Percentiles rank a stretch among this genome's conserved stretches.
These are phyloP conservation scores for Xylariomycetidae sp. DNA, from an alignment of 2,329 filamentous ascomycete genomes.

Conservation along the genomic window DNA sequence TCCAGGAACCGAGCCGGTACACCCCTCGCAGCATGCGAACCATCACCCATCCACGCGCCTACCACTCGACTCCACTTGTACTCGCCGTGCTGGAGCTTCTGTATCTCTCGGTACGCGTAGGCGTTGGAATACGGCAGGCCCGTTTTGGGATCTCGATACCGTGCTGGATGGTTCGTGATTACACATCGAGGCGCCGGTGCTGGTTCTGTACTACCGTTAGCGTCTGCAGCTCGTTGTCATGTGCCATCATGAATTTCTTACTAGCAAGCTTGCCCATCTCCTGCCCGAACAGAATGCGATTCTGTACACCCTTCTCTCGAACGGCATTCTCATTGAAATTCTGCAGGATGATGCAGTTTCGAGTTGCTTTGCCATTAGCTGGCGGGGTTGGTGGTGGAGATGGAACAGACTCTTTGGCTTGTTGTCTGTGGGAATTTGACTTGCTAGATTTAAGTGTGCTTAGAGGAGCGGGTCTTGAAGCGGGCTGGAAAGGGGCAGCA, in stretches of 20 bases:
- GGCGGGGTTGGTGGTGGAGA: conserved; percentile 28
- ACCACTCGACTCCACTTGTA: conserved; percentile 79
- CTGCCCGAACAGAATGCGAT: conserved; percentile 53
- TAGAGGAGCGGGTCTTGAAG: conserved; percentile 6
- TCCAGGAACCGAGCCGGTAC: conserved; percentile 73
- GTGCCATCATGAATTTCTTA: too few relatives aligned
- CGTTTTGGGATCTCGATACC: conserved; percentile 80
- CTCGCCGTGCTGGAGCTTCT: conserved; percentile 65
- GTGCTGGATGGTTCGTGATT: conserved; percentile 76
- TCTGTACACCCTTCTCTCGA: conserved; percentile 53
- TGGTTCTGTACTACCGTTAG: too few relatives aligned
- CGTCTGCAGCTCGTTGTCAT: too few relatives aligned
- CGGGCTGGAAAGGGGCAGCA: too few relatives aligned
- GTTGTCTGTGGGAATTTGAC: conserved; percentile 18
- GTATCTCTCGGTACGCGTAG: conserved; percentile 77
- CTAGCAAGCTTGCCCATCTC: conserved; percentile 54
- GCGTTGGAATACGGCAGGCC: conserved; percentile 76
- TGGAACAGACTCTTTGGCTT: conserved; percentile 20
- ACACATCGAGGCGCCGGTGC: conserved; percentile 60
- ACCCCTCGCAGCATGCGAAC: conserved; percentile 60
- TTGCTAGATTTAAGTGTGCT: conserved; percentile 15
- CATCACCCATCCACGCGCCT: conserved; percentile 76
- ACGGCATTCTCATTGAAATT: conserved; percentile 55
- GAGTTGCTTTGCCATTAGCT: conserved; percentile 47
- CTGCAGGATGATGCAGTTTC: conserved; percentile 55